These are phyloP conservation scores for Naganishia albida DNA, from an alignment of 1,284 basidiomycete genomes.

Conservation along the genomic window DNA sequence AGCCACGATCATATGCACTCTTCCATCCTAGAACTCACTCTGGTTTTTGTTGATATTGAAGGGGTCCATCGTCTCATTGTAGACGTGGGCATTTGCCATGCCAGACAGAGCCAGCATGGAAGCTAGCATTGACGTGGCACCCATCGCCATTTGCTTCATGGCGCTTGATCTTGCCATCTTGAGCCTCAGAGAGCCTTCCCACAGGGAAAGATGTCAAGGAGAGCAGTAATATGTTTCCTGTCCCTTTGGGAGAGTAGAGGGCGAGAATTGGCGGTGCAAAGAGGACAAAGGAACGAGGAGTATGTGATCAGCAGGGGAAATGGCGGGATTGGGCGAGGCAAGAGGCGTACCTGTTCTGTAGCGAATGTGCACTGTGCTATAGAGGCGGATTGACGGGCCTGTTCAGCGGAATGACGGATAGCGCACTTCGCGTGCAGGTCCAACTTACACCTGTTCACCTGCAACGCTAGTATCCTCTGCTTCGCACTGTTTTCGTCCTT, in stretches of 20 bases:
- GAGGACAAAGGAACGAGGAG: constrained; percentile 9
- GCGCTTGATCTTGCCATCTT: constrained; percentile 22
- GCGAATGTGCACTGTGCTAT: not conserved
- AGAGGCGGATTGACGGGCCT: not conserved
- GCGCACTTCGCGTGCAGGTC: too few species aligned
- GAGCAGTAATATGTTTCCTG: not conserved
- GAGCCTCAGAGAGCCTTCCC: not conserved
- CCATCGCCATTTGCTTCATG: constrained; percentile 16
- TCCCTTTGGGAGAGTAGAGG: not conserved
- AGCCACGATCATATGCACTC: not conserved
- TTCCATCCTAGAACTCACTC: constrained; percentile 41
- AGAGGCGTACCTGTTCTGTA: not conserved
- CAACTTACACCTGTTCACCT: not conserved
- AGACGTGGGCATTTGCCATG: constrained; percentile 46
- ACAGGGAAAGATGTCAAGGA: not conserved
- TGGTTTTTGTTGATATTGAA: constrained; percentile 85
- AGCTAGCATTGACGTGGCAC: constrained; percentile 18
- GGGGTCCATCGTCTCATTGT: constrained; percentile 69
- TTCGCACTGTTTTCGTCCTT: too few species aligned
- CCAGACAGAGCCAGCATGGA: constrained; percentile 18
- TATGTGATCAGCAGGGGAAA: not conserved
- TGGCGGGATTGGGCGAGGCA: not conserved
- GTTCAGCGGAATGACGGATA: not conserved
- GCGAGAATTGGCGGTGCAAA: not conserved
- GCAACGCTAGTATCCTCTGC: not conserved